Conservation (phyloP, 208 protist species). For the Trypanosoma avium region DNA sequence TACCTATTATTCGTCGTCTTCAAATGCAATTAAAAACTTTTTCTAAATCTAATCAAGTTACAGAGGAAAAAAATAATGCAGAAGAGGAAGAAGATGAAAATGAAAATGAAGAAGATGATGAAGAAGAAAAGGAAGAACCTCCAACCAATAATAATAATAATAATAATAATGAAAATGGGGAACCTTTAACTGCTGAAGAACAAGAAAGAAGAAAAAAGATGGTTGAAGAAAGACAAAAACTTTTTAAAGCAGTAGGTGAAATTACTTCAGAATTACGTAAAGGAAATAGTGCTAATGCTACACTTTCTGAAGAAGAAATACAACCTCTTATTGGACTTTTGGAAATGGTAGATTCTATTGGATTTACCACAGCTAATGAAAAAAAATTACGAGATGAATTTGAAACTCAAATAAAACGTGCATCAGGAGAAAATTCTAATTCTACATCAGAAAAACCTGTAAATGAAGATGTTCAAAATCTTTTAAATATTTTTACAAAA, state of each 20-base stretch:
- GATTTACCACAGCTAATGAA: conserved; percentile 24
- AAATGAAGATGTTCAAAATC: conserved; percentile 9
- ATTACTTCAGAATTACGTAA: conserved; percentile 35
- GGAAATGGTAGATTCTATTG: conserved; percentile 29
- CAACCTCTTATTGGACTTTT: conserved; percentile 29
- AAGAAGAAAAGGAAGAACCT: background rate
- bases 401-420: conserved; percentile 23
- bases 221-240: conserved; percentile 5
- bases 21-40: conserved; percentile 8
- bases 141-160: background rate
- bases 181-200: background rate
- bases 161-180: background rate
- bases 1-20: conserved; percentile 22
- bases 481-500: conserved; percentile 7
- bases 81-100: background rate
- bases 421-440: background rate
- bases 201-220: background rate
- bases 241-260: conserved; percentile 33
- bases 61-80: conserved; percentile 2
- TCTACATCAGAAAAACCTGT: background rate
- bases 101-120: background rate
- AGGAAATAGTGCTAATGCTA: conserved; percentile 16
- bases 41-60: conserved; percentile 16
- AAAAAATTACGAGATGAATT: conserved; percentile 25
- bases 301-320: conserved; percentile 26